Conservation (phyloP, 2,329 filamentous ascomycete genomes). For the Penicillium sp. region DNA sequence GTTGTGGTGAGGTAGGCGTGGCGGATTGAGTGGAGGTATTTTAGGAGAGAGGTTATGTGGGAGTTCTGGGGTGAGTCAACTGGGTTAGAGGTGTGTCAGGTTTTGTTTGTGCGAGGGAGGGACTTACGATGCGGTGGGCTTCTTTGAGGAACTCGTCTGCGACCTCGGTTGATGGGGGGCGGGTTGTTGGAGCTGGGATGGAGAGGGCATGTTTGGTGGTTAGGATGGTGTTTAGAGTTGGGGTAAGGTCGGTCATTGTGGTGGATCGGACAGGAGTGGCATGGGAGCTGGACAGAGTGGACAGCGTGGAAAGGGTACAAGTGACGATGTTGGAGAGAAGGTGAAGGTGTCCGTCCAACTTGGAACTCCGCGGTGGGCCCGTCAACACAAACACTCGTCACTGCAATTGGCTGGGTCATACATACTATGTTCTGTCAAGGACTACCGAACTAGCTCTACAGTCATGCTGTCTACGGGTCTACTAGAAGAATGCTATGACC, state of each 20-base stretch:
- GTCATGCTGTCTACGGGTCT: neutral
- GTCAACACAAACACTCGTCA: slow-evolving; percentile 17
- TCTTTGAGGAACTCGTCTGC: slow-evolving; percentile 91
- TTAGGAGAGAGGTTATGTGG: slow-evolving; percentile 77
- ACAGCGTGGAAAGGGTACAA: neutral
- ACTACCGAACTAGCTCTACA: no score
- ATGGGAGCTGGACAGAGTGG: neutral
- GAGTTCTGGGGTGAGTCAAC: slow-evolving; percentile 62
- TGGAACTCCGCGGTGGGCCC: slow-evolving; percentile 10
- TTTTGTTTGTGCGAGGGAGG: slow-evolving; percentile 4
- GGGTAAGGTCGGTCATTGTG: slow-evolving; percentile 47
- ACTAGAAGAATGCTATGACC: neutral
- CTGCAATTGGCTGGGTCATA: slow-evolving; percentile 12
- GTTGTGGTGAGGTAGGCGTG: slow-evolving; percentile 88
- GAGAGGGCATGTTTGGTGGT: slow-evolving; percentile 35
- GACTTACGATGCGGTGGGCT: slow-evolving; percentile 79
- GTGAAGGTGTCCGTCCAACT: neutral
- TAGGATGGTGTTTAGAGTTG: slow-evolving; percentile 38
- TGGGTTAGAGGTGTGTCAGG: neutral
- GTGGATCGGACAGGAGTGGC: slow-evolving; percentile 4
- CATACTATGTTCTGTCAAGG: neutral
- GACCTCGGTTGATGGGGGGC: slow-evolving; percentile 29
- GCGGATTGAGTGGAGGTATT: slow-evolving; percentile 78
- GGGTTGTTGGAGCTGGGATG: slow-evolving; percentile 31
- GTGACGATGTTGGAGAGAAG: slow-evolving; percentile 7